Evolutionary conservation across 169 alveolate species (phyloP), one percentile per base, ranked within the genome.

Genomic region (Eimeria sp.): DNA sequence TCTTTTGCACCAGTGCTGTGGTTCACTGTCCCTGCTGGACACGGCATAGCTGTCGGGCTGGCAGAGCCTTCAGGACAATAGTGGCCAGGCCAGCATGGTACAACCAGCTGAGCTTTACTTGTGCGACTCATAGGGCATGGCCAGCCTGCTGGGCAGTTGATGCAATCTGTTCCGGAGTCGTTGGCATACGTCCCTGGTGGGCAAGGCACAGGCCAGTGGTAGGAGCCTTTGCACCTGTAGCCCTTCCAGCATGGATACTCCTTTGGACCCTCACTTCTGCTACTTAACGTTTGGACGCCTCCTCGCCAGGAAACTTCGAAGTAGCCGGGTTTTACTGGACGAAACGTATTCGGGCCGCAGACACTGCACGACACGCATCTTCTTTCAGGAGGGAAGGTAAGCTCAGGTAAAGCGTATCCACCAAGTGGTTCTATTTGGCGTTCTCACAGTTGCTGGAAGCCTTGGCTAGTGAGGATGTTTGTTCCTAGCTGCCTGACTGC

Each of bases 41-140:
- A 86, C 27, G 93, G 82, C 80, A 34, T 13, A 18, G 93, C 93
- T 18, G 93, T 86, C 58, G 93, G 93, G 65, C 93, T 86, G 58
- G 93, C 93, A 20, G 93, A 86, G 45, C 93, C 93, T 45, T 86
- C 93, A 30, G 93, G 93, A 27, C 93, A 86, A 30, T 86, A 86
- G 58, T 86, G 93, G 45, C 93, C 93, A 86, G 93, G 93, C 93
- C 93, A 86, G 82, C 93, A 86, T n/a, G 93, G 67, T 25, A 86
- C 58, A 18, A 86, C 93, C 63, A 86, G 80, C 61, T 86, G 80
- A 7, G 65, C 30, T 27, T 61, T 63, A 65, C 18, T 63, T 30
- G 93, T 86, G 93, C 93, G 93, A 61, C 82, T 11, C 78, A 58
- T 86, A 25, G 93, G 93, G 82, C 93, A 86, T 0, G 93, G 93